phyloP scores from a whole-genome alignment of 2,329 filamentous ascomycete species.

The Xylariaceae sp. region DNA sequence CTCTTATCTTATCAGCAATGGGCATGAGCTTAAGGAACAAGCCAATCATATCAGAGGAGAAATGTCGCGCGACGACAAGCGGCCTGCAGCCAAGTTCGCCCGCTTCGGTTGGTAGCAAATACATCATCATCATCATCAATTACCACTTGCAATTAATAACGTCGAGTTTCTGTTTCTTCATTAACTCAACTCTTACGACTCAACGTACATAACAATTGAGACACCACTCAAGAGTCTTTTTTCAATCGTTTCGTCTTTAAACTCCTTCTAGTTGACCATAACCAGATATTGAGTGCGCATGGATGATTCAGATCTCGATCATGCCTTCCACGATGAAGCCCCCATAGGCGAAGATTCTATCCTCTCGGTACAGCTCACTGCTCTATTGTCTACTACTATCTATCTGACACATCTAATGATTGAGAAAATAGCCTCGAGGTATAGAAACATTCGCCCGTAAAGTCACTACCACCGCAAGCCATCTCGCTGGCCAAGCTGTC shows the following conservation, averaged over 20 bases:
- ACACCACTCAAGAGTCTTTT: too few relatives aligned
- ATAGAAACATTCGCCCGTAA: conserved; percentile 92
- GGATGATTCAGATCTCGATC: conserved; percentile 31
- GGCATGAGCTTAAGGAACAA: too few relatives aligned
- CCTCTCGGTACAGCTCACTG: conserved; percentile 26
- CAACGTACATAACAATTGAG: too few relatives aligned
- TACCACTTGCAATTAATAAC: too few relatives aligned
- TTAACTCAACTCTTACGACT: too few relatives aligned
- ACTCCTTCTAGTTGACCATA: too few relatives aligned
- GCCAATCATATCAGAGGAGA: conserved; percentile 10
- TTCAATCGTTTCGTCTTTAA: background rate
- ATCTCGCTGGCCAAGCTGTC: conserved; percentile 70
- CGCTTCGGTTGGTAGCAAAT: too few relatives aligned
- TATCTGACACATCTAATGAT: conserved; percentile 13
- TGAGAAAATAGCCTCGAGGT: conserved; percentile 64
- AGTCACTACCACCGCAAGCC: conserved; percentile 87
- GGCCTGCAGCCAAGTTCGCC: too few relatives aligned
- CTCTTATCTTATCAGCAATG: conserved; percentile 8
- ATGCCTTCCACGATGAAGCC: conserved; percentile 34
- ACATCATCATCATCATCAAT: too few relatives aligned
- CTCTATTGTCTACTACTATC: conserved; percentile 6
- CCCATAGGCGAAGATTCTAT: conserved; percentile 31
- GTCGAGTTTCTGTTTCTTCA: too few relatives aligned
- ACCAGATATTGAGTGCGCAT: conserved; percentile 32
- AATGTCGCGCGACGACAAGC: too few relatives aligned